Base-by-base conservation (phyloP, 257 asterid genomes). In the Solanum clarkiae region DNA sequence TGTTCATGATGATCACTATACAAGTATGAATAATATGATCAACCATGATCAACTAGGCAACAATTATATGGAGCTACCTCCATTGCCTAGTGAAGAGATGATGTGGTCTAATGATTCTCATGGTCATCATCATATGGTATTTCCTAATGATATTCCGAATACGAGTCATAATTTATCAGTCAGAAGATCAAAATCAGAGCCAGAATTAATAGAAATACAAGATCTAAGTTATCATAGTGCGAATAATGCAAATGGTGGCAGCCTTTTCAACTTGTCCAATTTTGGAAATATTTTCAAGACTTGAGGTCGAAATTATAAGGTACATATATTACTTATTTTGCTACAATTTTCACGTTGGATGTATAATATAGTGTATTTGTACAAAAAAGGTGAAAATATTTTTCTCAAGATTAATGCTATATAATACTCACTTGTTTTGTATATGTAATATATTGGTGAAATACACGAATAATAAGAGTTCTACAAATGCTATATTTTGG, bases 281-380 rank as follows among this genome's bases (percentile, higher is more conserved):
- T 89, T 86, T 86, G 93, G 84, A 49, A 83, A 91, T 87, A 81
- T 93, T 90, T 91, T 92, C 89, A 84, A 92, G 91, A 81, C 92
- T 66, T 93, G 90, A 90, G 6, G 8, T 75, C 44, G 26, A 77
- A 66, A 36, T 66, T 45, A 29, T 65, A 65, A 55, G 74, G 86
- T 74, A 32, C 69, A 69, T 69, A 51, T 40, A 42, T 26, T 2
- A 20, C 54, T 71, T 42, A 16, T 84, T 82, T 49, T 68, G 24
- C 7, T 74, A 13, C 42, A 9, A 45, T 56, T 54, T 51, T 62
- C 57, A 62, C 51, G 42, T 55, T 74, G 20, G 14, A 40, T 68
- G 56, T 24, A 55, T 82, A 84, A 36, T 36, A 40, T 2, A 24
- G 44, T 22, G 2, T 42, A 13, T 47, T 14, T 75, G 82, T 75